These are phyloP conservation scores for Calonectria montana DNA, from an alignment of 2,329 filamentous ascomycete genomes.

Conservation along the genomic window DNA sequence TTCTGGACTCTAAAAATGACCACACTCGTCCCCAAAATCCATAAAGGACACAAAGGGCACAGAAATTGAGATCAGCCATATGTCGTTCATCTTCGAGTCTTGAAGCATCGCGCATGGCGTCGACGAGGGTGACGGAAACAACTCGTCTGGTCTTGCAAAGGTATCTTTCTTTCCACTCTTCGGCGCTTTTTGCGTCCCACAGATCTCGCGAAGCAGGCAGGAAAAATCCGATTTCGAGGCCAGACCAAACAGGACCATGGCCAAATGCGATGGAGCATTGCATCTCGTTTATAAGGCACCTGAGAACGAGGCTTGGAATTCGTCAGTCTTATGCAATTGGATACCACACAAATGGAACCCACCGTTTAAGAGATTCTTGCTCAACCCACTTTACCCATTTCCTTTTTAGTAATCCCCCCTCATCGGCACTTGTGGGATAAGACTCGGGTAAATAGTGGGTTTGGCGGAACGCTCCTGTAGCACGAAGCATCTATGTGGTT, in stretches of 20 bases:
- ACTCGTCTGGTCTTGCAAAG: not conserved
- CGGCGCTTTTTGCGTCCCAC: not conserved
- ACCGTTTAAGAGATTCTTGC: not conserved
- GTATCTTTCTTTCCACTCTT: not conserved
- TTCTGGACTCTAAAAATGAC: not conserved
- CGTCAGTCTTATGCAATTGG: not conserved
- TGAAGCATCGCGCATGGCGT: not conserved
- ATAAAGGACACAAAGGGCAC: not conserved
- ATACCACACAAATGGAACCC: not conserved
- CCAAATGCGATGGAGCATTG: not conserved
- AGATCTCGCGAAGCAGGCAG: not conserved
- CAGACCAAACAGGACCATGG: not conserved
- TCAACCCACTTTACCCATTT: not conserved
- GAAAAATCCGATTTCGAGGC: not conserved
- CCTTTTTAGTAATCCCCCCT: not conserved
- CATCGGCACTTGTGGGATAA: not conserved
- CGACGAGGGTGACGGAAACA: not conserved
- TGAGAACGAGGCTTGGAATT: not conserved
- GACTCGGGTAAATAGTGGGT: not conserved
- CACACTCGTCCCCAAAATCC: not conserved
- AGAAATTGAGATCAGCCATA: not conserved
- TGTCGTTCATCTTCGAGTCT: not conserved
- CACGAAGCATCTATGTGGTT: not conserved
- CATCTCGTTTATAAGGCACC: not conserved
- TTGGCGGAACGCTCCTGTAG: not conserved